Evolutionary conservation across 2,329 filamentous ascomycete genomes (phyloP), one percentile per base, ranked within the genome.

Genomic region (Cercospora brassicicola): DNA sequence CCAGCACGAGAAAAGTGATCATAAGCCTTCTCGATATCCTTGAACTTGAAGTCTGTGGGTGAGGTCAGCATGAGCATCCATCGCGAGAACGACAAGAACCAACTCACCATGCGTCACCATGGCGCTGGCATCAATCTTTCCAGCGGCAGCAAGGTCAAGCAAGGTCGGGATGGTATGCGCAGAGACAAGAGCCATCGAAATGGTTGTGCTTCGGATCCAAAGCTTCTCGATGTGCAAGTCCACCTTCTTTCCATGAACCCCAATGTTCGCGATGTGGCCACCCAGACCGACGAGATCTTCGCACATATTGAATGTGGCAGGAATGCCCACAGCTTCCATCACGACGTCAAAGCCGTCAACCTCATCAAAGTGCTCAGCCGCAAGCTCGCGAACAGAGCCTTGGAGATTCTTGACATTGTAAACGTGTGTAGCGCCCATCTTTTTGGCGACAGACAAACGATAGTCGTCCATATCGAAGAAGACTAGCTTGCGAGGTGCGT

Each of bases 241-340:
- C 0, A 83, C 86, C 57, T 82, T 83, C n/a, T 78, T 81, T 0
- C 86, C 86, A 71, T 88, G 85, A 6, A 88, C 86, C 8, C 86
- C 86, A 2, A 88, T 81, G 72, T 88, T 88, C 3, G 86, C 86
- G 69, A 88, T 82, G 0, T 80, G 78, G 3, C 85, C 86, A 1
- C 86, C 86, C 0, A 83, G 78, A 0, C 83, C 85, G 9, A 88
- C 81, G 26, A 89, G 73, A 7, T 82, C 78, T 74, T 88, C 86
- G 62, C 82, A 84, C 51, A 87, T 76, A 15, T 84, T 79, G 72
- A 88, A 87, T 18, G 70, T 87, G 0, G 79, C 79, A 0, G 84
- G 84, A 8, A 85, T 78, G 0, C 86, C 86, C 1, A 88, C 87
- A 0, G 85, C 85, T 74, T 88, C 86, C 60, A 88, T 86, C 0